These are phyloP conservation scores for Zoysia pacifica DNA, from an alignment of 176 grass and related monocot species.

Conservation along the genomic window DNA sequence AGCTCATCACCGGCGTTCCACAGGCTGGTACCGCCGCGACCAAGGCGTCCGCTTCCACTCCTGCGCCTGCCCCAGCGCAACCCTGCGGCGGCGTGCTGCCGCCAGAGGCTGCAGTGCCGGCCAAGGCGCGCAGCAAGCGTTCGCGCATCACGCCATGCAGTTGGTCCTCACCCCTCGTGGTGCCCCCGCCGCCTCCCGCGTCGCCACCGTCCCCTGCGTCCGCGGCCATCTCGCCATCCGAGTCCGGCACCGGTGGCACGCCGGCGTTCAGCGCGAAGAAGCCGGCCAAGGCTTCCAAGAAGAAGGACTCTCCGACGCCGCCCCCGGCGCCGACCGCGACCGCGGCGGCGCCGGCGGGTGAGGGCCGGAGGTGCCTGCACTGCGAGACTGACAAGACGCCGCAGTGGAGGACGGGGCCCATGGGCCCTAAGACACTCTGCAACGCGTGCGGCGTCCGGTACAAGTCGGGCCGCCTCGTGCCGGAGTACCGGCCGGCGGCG, in stretches of 20 bases:
- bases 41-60: not conserved
- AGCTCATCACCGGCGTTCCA: constrained; percentile 69
- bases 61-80: not conserved
- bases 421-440: constrained; percentile 97
- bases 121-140: constrained; percentile 77
- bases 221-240: constrained; percentile 50
- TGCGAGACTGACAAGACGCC: constrained; percentile 97
- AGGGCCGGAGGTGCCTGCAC: constrained; percentile 75
- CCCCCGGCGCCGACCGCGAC: constrained; percentile 4
- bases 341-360: constrained; percentile 7
- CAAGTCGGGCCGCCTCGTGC: constrained; percentile 91
- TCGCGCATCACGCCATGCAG: constrained; percentile 55
- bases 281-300: constrained; percentile 55
- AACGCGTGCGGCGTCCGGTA: constrained; percentile 93
- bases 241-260: constrained; percentile 33
- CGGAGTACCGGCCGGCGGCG: constrained; percentile 91
- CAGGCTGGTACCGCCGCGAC: constrained; percentile 11
- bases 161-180: constrained; percentile 66
- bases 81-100: constrained; percentile 9
- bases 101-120: constrained; percentile 45
- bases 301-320: constrained; percentile 35
- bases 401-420: constrained; percentile 93
- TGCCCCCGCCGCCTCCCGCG: constrained; percentile 38
- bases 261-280: constrained; percentile 46
- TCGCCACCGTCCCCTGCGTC: constrained; percentile 37